Evolutionary conservation across 257 asterid genomes (phyloP), one percentile per base, ranked within the genome.

Genomic region (Marsdenia floribunda): DNA sequence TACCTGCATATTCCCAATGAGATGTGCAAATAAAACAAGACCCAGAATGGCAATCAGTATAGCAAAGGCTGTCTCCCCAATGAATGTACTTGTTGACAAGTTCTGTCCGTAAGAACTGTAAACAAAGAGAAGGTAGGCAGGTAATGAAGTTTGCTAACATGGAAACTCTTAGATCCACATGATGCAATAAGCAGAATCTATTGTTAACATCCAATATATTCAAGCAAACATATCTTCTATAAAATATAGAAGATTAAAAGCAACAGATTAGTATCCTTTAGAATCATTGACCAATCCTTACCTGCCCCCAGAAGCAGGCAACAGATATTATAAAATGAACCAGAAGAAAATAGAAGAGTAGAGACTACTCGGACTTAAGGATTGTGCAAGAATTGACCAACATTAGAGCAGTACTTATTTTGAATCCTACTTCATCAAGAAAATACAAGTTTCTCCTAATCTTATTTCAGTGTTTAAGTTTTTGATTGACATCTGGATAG

Each of bases 1-100:
- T 55, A 89, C 98, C 98, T 90, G 98, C 98, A 93, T 93, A 86
- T 93, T 93, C 78, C 98, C 98, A 73, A 93, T 93, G 74, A 93
- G 93, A 81, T 91, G 98, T 2, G 98, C 96, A 42, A 90, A 93
- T 77, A 93, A 80, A 80, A 90, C 92, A 59, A 93, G 97, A 72
- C 98, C 97, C 74, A 88, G 40, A 73, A 93, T 91, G 66, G 98
- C 98, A 81, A 93, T 93, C 79, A 89, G 93, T 79, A 93, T 91
- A 78, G 98, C 79, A 83, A 93, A 93, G 40, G 88, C 79, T 11
- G 96, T 93, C 83, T 93, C 98, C 78, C 88, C 98, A 44, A 93
- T 91, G 76, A 86, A 93, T 10, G 95, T 89, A 84, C 90, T 91
- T 73, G 98, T 93, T 33, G 95, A 85, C 84, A 93, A 82, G 87